These are phyloP conservation scores for Raffaelea ambrosiae DNA, from an alignment of 2,329 filamentous ascomycete genomes.

Conservation along the genomic window DNA sequence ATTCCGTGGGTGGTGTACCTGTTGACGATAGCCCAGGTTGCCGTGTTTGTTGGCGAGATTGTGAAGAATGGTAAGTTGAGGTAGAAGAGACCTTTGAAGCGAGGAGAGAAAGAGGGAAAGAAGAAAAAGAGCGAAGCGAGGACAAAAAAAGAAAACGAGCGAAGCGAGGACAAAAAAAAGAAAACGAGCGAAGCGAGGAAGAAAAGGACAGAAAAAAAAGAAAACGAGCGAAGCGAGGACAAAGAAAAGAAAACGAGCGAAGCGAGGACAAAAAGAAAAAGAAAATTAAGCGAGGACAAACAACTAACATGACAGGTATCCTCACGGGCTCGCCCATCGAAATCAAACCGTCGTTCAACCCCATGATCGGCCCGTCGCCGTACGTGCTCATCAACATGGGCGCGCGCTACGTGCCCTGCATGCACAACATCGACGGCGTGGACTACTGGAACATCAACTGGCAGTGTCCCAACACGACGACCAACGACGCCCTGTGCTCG, in stretches of 20 bases:
- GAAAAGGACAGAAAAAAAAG: no score
- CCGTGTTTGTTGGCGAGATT: slow-evolving; percentile 83
- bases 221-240: no score
- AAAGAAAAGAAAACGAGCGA: no score
- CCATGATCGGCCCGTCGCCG: slow-evolving; percentile 91
- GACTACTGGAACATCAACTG: slow-evolving; percentile 52
- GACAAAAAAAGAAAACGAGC: no score
- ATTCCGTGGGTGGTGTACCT: slow-evolving; percentile 77
- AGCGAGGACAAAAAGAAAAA: no score
- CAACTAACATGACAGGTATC: slow-evolving; percentile 3
- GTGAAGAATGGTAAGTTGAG: slow-evolving; percentile 68
- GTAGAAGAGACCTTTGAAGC: no score
- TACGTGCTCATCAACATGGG: slow-evolving; percentile 96
- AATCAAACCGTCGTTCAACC: slow-evolving; percentile 82
- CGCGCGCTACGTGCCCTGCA: slow-evolving; percentile 83
- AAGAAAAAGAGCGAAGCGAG: no score
- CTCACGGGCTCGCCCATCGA: slow-evolving; percentile 66
- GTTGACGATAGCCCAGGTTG: slow-evolving; percentile 67
- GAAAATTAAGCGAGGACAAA: no score
- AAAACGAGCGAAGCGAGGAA: no score
- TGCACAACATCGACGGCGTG: slow-evolving; percentile 70
- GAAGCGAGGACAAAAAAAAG: no score
- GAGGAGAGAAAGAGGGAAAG: no score
- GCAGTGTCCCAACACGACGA: slow-evolving; percentile 75
- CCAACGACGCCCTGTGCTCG: slow-evolving; percentile 53